A percentile compares a stretch with the other conserved stretches of the same genome.
phyloP scores from a whole-genome alignment of 768 basidiomycete species.

The Boletus sp. region DNA sequence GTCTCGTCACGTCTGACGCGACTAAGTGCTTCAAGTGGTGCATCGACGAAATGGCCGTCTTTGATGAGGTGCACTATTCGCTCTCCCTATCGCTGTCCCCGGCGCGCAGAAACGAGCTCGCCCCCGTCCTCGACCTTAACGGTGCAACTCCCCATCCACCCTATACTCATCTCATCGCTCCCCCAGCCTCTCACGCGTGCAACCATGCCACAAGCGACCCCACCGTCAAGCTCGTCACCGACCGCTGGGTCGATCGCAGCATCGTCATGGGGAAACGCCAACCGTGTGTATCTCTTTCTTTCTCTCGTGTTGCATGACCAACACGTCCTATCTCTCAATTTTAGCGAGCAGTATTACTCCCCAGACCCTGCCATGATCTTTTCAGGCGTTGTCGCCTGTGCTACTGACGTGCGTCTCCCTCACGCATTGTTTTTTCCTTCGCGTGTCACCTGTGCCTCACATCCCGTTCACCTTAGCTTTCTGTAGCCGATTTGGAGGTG shows the following conservation, averaged over 20 bases:
- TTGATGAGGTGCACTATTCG: slow-evolving; percentile 43
- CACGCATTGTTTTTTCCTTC: background rate
- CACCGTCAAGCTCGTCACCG: slow-evolving; percentile 35
- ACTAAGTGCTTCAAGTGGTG: background rate
- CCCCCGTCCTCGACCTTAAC: slow-evolving; percentile 46
- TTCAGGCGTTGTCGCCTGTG: slow-evolving; percentile 76
- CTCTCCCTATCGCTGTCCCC: slow-evolving; percentile 49
- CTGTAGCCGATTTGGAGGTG: slow-evolving; percentile 63
- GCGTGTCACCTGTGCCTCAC: background rate
- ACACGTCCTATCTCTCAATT: background rate
- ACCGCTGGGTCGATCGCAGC: slow-evolving; percentile 70
- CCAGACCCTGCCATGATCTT: slow-evolving; percentile 76
- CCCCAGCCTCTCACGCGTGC: slow-evolving; percentile 53
- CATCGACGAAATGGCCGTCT: slow-evolving; percentile 29
- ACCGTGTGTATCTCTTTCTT: slow-evolving; percentile 40
- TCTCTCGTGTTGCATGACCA: background rate
- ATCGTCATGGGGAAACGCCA: slow-evolving; percentile 55
- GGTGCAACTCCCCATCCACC: slow-evolving; percentile 50
- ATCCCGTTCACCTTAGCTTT: slow-evolving; percentile 40
- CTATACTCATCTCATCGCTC: slow-evolving; percentile 47
- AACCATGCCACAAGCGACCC: slow-evolving; percentile 35
- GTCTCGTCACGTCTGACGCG: background rate
- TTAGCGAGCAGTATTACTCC: slow-evolving; percentile 62
- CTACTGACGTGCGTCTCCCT: slow-evolving; percentile 50
- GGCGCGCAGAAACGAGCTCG: slow-evolving; percentile 41